Evolutionary conservation across 805 yeast genomes (phyloP).

Genomic region (Suhomyces vadensis): DNA sequence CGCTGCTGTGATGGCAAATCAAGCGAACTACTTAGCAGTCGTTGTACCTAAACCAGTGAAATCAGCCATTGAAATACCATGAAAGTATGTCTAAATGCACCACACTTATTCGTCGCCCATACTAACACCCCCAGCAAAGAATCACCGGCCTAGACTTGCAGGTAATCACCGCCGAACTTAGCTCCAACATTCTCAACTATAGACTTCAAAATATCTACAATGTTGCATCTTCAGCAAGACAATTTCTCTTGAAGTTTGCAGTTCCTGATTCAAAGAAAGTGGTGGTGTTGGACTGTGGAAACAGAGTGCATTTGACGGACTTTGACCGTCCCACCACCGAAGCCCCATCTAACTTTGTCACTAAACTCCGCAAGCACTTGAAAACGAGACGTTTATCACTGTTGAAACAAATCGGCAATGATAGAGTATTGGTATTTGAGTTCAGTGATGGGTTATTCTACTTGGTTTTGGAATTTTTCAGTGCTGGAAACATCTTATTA

Average conservation of each 20-base stretch:
- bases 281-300: constrained; percentile 83
- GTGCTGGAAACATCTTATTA: constrained; percentile 88
- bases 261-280: constrained; percentile 78
- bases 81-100: neutral
- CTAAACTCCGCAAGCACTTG: constrained; percentile 82
- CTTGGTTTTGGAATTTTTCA: constrained; percentile 85
- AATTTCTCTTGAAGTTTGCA: constrained; percentile 76
- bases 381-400: constrained; percentile 75
- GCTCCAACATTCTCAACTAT: constrained; percentile 55
- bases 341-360: constrained; percentile 81
- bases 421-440: constrained; percentile 78
- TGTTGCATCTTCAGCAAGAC: constrained; percentile 66
- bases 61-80: neutral
- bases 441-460: constrained; percentile 81
- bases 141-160: constrained; percentile 81
- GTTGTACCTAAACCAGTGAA: neutral
- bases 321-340: constrained; percentile 80
- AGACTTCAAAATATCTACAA: constrained; percentile 86
- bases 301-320: constrained; percentile 73
- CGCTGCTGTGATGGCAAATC: neutral
- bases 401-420: constrained; percentile 72
- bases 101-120: neutral
- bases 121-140: constrained; percentile 59
- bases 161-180: constrained; percentile 67
- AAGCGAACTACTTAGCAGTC: too few relatives aligned